phyloP scores from a whole-genome alignment of 148 eudicot species.

The Fagopyrum esculentum region DNA sequence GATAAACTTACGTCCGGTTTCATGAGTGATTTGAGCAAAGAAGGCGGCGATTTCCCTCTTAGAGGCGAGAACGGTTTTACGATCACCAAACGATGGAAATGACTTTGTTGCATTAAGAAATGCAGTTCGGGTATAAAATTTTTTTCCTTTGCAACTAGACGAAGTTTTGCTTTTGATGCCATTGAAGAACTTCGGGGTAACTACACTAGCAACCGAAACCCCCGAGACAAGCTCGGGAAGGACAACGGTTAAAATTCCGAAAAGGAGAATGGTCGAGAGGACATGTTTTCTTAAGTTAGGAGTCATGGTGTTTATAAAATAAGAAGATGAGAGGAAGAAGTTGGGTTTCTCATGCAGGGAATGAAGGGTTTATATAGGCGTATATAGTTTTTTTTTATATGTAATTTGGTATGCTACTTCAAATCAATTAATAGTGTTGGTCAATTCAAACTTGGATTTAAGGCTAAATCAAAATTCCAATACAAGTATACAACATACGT shows the following conservation, averaged over 20 bases:
- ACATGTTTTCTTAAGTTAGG: not conserved
- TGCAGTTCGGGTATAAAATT: constrained; percentile 32
- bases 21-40: constrained; percentile 62
- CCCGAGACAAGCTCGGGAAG: not conserved
- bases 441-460: too few relatives aligned
- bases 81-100: constrained; percentile 33
- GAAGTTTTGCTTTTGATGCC: constrained; percentile 28
- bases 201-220: constrained; percentile 19
- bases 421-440: too few relatives aligned
- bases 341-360: not conserved
- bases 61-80: constrained; percentile 32
- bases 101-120: constrained; percentile 32
- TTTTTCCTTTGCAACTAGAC: constrained; percentile 32
- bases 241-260: not conserved
- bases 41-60: constrained; percentile 68
- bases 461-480: too few relatives aligned
- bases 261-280: not conserved
- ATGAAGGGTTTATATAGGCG: constrained; percentile 12
- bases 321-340: not conserved
- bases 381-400: too few relatives aligned
- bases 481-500: too few relatives aligned
- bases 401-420: too few relatives aligned
- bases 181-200: constrained; percentile 35
- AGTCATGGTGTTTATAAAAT: not conserved
- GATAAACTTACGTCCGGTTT: constrained; percentile 46